Evolutionary conservation across 352 stramenopile species (phyloP), one percentile per base, ranked within the genome.

Genomic region (Phytopythium ostracodes): DNA sequence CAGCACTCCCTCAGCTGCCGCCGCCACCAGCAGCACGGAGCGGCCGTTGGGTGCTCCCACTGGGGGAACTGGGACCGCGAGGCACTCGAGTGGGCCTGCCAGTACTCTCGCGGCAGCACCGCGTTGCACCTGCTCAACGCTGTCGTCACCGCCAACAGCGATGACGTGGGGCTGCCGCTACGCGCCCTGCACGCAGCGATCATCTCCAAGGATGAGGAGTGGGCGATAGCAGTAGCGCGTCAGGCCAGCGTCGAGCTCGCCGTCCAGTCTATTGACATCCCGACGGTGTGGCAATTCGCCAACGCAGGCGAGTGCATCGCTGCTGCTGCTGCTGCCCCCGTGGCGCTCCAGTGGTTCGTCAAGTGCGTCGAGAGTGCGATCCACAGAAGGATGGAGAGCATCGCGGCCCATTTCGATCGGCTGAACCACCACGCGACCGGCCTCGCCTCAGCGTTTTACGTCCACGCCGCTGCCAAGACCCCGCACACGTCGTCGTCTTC

Each of bases 61-160:
- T 59, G 54, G 54, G 1, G 2, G 9, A 24, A 49, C 54, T 6
- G 36, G 2, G 54, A 59, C 36, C 54, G 38, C 38, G 54, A 59
- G 4, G 36, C 54, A 24, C 54, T 59, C 24, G 35, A 46, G 24
- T 59, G 54, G 54, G 36, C 36, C 12, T 59, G 54, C 8, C 35
- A 50, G 35, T 17, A 33, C 29, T 46, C 18, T 9, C 12, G 7
- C 3, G 22, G 36, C 54, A 14, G 15, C 54, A 22, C 36, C n/a
- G 24, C 54, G 9, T 22, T 40, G 35, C 36, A 25, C 17, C n/a
- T 59, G 54, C 36, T 59, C 24, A n/a, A 36, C 24, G 24, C 54
- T 9, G 35, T 59, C n/a, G 54, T 18, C 17, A 17, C 18, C 14
- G 12, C 20, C 35, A 47, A 47, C 35, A 18, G 24, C 18, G 4